Base-by-base conservation (phyloP, 2,329 filamentous ascomycete genomes). In the Fusarium sp. region DNA sequence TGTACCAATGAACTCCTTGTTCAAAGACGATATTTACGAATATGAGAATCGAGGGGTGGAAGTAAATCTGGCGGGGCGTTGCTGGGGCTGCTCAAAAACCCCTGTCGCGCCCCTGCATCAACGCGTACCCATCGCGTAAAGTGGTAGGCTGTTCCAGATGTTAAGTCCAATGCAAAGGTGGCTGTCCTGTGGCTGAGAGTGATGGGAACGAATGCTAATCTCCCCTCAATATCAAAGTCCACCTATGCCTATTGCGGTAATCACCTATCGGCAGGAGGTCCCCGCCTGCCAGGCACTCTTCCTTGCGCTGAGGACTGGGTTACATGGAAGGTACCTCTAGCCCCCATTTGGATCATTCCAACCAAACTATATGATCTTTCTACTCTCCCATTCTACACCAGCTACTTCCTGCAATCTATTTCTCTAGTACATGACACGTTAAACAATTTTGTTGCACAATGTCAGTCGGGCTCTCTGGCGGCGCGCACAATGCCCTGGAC, bases 401-500 rank as follows among this genome's bases (percentile, higher is more conserved):
- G 18, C 34, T 37, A n/a, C 42, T n/a, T 28, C 21, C 23, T 28
- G 48, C n/a, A 54, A 40, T 23, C 21, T 14, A 34, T 20, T 12
- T 27, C 23, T 48, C n/a, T 20, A 37, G 25, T 41, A 54, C 41
- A 67, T 53, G 55, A 34, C 18, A 41, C 28, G 47, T 42, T 34
- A 18, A n/a, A 55, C 34, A 34, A 14, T 37, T 34, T 46, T 20
- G 10, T 16, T 32, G 23, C 58, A 61, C 43, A 42, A 88, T 89
- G 87, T 84, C 86, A 62, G 83, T 87, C 68, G 85, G 85, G 63
- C 72, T 85, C 54, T 77, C 77, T 66, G 81, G 78, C 56, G 79
- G 78, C 67, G 82, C 83, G 57, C 84, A 86, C 75, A 77, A 77
- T 46, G 84, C 86, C 32, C 82, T 86, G 54, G 89, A 92, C 74